A percentile compares a stretch with the other conserved stretches of the same genome.
Evolutionary conservation across 2,329 filamentous ascomycete species (phyloP).

Genomic region (Phaeosphaeriaceae sp.): DNA sequence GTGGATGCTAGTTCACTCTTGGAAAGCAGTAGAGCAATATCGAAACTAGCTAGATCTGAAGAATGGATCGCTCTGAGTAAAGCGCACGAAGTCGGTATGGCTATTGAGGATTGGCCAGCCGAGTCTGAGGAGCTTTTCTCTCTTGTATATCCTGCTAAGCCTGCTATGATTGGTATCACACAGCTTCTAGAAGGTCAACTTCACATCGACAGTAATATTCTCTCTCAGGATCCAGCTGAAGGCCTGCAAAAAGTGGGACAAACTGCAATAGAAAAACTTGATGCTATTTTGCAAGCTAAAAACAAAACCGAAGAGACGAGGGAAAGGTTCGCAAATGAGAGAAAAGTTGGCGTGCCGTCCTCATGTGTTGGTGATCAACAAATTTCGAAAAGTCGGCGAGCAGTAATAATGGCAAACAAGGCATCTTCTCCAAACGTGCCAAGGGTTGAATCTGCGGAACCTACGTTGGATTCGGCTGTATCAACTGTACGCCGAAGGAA

Average conservation of each 20-base stretch:
- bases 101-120: conserved; percentile 70
- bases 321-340: conserved; percentile 18
- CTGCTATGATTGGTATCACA: conserved; percentile 63
- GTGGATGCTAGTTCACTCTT: conserved; percentile 68
- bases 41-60: conserved; percentile 63
- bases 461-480: neutral
- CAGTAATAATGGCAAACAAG: conserved; percentile 28
- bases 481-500: conserved; percentile 34
- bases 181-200: conserved; percentile 63
- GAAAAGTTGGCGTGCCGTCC: conserved; percentile 50
- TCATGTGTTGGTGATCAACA: conserved; percentile 48
- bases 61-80: conserved; percentile 71
- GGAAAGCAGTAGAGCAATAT: conserved; percentile 70
- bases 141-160: conserved; percentile 57
- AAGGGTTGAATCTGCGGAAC: conserved; percentile 3
- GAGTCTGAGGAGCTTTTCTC: conserved; percentile 70
- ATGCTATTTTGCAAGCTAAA: conserved; percentile 31
- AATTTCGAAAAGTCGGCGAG: conserved; percentile 38
- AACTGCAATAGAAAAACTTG: conserved; percentile 33
- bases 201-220: conserved; percentile 54
- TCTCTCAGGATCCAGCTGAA: conserved; percentile 29
- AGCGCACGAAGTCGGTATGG: conserved; percentile 80
- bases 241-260: conserved; percentile 37
- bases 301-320: conserved; percentile 12
- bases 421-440: conserved; percentile 24